phyloP scores from a whole-genome alignment of 2,329 filamentous ascomycete species.

The Samsoniella hepiali region DNA sequence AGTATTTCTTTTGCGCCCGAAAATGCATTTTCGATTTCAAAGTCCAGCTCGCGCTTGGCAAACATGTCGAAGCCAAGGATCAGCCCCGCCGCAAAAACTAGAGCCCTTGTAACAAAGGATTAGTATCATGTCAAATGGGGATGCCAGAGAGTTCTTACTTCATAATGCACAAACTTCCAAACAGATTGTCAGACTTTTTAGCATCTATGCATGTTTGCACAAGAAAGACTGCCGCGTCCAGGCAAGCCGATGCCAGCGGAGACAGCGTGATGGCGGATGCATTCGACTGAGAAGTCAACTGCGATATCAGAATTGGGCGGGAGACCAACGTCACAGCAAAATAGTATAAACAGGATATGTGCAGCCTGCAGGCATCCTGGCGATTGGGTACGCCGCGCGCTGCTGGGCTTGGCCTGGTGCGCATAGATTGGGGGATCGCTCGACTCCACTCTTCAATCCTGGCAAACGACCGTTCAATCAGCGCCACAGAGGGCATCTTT shows the following conservation, averaged over 20 bases:
- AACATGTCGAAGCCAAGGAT: constrained; percentile 57
- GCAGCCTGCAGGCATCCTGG: constrained; percentile 45
- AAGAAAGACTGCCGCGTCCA: constrained; percentile 54
- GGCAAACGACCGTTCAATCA: constrained; percentile 39
- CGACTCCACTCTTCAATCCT: constrained; percentile 46
- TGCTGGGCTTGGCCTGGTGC: constrained; percentile 27
- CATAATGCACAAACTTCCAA: constrained; percentile 56
- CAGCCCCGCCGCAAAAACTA: constrained; percentile 55
- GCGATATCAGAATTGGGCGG: constrained; percentile 52
- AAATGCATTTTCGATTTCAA: constrained; percentile 48
- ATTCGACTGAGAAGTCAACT: constrained; percentile 39
- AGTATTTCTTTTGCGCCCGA: constrained; percentile 48
- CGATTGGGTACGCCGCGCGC: constrained; percentile 17
- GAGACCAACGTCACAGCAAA: constrained; percentile 57
- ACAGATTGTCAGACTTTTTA: constrained; percentile 40
- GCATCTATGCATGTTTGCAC: constrained; percentile 52
- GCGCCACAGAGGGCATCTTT: constrained; percentile 28
- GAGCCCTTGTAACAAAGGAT: constrained; percentile 37
- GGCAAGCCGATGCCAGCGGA: constrained; percentile 49
- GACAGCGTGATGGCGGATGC: constrained; percentile 27
- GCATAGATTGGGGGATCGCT: constrained; percentile 37
- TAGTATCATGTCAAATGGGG: background rate
- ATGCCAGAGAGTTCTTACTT: constrained; percentile 41
- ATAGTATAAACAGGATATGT: constrained; percentile 57
- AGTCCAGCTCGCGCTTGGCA: constrained; percentile 42